A percentile compares a stretch with the other conserved stretches of the same genome.
phyloP scores from a whole-genome alignment of 352 stramenopile species.

The Globisporangium takayamanum region DNA sequence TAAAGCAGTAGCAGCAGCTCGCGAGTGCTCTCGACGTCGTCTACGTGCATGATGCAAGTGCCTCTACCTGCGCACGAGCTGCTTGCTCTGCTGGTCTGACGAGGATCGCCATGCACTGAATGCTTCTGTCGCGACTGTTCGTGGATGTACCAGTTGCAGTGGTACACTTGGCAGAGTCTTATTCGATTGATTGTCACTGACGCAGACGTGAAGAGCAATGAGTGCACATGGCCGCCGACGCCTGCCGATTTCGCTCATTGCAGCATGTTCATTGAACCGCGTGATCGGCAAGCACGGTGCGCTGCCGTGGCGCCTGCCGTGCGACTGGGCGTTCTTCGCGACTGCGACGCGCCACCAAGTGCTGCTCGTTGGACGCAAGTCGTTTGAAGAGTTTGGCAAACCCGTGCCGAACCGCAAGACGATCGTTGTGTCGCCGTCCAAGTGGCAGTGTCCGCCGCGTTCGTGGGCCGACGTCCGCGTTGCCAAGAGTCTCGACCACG shows the following conservation, averaged over 20 bases:
- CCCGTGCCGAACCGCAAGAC: constrained; percentile 45
- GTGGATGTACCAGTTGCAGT: no score
- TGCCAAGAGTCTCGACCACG: constrained; percentile 32
- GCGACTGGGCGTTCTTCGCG: constrained; percentile 70
- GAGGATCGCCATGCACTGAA: no score
- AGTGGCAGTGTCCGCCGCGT: constrained; percentile 4
- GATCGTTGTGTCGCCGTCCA: constrained; percentile 44
- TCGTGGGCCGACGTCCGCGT: constrained; percentile 22
- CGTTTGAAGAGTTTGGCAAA: constrained; percentile 42
- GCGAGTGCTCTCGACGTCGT: neutral
- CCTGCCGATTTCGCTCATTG: constrained; percentile 55
- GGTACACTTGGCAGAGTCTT: no score
- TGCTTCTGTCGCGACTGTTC: no score
- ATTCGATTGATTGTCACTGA: no score
- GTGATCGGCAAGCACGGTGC: constrained; percentile 47
- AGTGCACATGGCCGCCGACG: neutral
- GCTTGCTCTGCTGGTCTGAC: no score
- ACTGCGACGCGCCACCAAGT: constrained; percentile 43
- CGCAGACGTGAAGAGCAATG: no score
- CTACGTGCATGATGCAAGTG: neutral
- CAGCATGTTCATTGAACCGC: constrained; percentile 60
- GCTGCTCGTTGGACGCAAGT: constrained; percentile 56
- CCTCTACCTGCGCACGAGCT: no score
- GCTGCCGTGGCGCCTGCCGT: constrained; percentile 54
- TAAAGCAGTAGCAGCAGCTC: neutral